These are phyloP conservation scores for Tilletia setariae DNA, from an alignment of 1,284 basidiomycete genomes.

Conservation along the genomic window DNA sequence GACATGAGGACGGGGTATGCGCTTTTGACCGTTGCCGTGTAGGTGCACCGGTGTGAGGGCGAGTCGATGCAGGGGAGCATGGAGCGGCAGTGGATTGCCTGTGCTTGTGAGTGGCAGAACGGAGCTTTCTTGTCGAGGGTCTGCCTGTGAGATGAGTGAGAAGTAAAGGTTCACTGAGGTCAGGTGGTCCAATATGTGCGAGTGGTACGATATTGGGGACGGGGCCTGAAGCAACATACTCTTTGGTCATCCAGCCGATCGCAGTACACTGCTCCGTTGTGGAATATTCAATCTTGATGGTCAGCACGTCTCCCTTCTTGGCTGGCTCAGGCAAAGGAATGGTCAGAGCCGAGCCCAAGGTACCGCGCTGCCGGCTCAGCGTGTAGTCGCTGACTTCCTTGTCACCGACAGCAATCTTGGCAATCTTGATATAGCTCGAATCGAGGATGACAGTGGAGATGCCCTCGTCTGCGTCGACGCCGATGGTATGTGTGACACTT, in stretches of 20 bases:
- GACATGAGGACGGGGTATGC: constrained; percentile 51
- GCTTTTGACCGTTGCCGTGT: constrained; percentile 44
- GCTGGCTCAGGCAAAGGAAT: constrained; percentile 52
- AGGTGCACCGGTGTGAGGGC: constrained; percentile 51
- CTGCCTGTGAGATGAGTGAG: constrained; percentile 71
- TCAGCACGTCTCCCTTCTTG: constrained; percentile 35
- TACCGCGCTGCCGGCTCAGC: constrained; percentile 50
- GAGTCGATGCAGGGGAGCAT: constrained; percentile 48
- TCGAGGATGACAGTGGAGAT: constrained; percentile 74
- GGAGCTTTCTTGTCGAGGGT: constrained; percentile 74
- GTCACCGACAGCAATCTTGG: constrained; percentile 63
- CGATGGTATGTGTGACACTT: constrained; percentile 67
- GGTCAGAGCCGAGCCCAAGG: constrained; percentile 55
- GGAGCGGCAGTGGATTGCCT: constrained; percentile 61
- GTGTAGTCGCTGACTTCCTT: constrained; percentile 61
- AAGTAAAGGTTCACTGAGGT: no score
- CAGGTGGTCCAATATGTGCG: no score
- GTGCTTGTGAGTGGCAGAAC: constrained; percentile 90
- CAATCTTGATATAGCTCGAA: constrained; percentile 70
- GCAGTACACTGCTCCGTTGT: constrained; percentile 78
- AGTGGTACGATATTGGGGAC: no score
- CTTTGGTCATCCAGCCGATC: constrained; percentile 87
- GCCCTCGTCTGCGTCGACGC: constrained; percentile 61
- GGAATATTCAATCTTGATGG: constrained; percentile 53
- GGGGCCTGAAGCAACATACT: constrained; percentile 59